These are phyloP conservation scores for Durotheca rogersii DNA, from an alignment of 495 filamentous ascomycete species.

Conservation along the genomic window DNA sequence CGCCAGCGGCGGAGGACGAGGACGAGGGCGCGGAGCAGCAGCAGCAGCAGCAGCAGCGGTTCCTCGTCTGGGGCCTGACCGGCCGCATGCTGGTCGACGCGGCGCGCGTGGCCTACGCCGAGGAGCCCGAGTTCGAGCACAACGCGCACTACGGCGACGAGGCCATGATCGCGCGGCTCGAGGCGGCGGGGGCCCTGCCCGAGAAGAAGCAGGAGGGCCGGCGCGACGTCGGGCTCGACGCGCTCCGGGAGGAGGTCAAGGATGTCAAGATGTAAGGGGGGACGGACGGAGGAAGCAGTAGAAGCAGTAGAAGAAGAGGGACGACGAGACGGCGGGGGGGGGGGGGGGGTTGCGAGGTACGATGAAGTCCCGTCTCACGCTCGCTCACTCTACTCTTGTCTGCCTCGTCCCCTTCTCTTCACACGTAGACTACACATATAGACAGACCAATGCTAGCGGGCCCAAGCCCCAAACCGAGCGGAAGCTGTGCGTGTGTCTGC, in stretches of 20 bases:
- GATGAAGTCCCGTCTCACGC: too few species aligned
- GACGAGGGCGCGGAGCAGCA: conserved; percentile 43
- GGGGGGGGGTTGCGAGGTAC: too few species aligned
- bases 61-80: conserved; percentile 91
- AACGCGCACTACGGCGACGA: conserved; percentile 82
- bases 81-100: conserved; percentile 84
- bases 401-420: conserved; percentile 7
- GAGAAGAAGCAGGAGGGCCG: conserved; percentile 53
- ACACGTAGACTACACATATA: conserved; percentile 23
- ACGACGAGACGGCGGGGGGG: too few species aligned
- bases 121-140: conserved; percentile 81
- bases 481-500: too few species aligned
- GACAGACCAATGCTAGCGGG: too few species aligned
- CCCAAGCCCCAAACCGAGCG: too few species aligned
- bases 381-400: too few species aligned
- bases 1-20: conserved; percentile 31
- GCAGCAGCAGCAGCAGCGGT: too few species aligned
- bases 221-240: too few species aligned
- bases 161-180: conserved; percentile 63
- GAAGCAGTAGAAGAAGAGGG: too few species aligned
- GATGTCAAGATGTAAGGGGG: conserved; percentile 54
- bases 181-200: conserved; percentile 60
- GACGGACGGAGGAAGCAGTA: too few species aligned
- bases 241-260: too few species aligned
- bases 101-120: conserved; percentile 75